A percentile compares a stretch with the other conserved stretches of the same genome.
Evolutionary conservation across 2,329 filamentous ascomycete species (phyloP).

Genomic region (Diaporthe citri): DNA sequence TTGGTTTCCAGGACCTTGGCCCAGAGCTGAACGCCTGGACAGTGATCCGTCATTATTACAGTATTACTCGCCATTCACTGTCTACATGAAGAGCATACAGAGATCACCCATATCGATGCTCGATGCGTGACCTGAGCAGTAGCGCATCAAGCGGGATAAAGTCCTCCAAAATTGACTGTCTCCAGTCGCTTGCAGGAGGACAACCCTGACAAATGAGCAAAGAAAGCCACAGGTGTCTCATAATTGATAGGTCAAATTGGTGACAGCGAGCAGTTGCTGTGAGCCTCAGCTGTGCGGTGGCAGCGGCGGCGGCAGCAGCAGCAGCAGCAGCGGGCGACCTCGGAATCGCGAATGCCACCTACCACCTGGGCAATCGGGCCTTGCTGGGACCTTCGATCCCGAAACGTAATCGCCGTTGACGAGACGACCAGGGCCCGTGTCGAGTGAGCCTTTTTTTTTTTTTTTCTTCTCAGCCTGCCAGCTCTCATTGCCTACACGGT

Average conservation of each 20-base stretch:
- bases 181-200: not conserved
- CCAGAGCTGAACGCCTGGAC: not conserved
- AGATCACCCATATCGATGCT: not conserved
- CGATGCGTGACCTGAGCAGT: not conserved
- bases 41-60: not conserved
- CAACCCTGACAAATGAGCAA: not conserved
- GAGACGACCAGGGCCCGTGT: slow-evolving; percentile 18
- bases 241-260: not conserved
- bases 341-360: slow-evolving; percentile 29
- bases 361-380: slow-evolving; percentile 19
- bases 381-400: slow-evolving; percentile 9
- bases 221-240: not conserved
- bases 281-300: not conserved
- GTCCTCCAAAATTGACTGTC: not conserved
- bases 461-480: not conserved
- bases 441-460: not conserved
- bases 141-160: not conserved
- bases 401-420: slow-evolving; percentile 30
- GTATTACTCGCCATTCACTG: not conserved
- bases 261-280: not conserved
- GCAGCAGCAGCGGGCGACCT: slow-evolving; percentile 8
- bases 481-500: not conserved
- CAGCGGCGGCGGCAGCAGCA: not conserved
- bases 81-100: not conserved
- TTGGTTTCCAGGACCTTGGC: not conserved